These are phyloP conservation scores for Poronia punctata DNA, from an alignment of 495 filamentous ascomycete species.

Conservation along the genomic window DNA sequence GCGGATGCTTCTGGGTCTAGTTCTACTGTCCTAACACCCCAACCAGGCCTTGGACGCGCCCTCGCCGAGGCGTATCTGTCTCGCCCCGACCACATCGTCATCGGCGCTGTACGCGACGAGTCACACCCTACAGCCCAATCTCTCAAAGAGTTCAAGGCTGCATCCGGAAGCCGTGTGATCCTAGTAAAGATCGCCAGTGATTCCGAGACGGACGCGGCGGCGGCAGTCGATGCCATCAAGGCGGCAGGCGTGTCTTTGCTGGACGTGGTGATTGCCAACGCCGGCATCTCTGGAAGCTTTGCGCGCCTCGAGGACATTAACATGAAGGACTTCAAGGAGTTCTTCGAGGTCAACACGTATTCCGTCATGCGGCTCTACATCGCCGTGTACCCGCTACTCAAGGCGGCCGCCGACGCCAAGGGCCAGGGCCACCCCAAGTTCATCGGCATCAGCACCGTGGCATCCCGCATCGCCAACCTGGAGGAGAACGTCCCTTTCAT, in stretches of 20 bases:
- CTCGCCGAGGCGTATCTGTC: constrained; percentile 32
- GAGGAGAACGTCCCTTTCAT: constrained; percentile 10
- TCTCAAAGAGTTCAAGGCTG: constrained; percentile 24
- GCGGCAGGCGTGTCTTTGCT: too few species aligned
- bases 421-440: constrained; percentile 26
- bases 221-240: too few species aligned
- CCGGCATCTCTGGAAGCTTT: constrained; percentile 36
- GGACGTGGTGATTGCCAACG: constrained; percentile 49
- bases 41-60: constrained; percentile 40
- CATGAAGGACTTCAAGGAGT: constrained; percentile 23
- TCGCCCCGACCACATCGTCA: constrained; percentile 39
- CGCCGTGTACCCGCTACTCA: constrained; percentile 30
- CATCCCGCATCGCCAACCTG: constrained; percentile 20
- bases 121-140: constrained; percentile 11
- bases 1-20: background rate
- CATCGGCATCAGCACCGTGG: constrained; percentile 23
- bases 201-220: constrained; percentile 19
- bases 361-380: constrained; percentile 34
- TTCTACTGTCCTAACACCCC: background rate
- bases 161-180: constrained; percentile 28
- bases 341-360: constrained; percentile 35
- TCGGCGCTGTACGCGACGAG: constrained; percentile 40
- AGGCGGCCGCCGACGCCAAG: constrained; percentile 6
- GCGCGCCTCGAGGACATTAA: constrained; percentile 3
- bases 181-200: constrained; percentile 27